Evolutionary conservation across 192 early-diverging fungal species (phyloP).

Genomic region (Chytriomyces hyalinus): DNA sequence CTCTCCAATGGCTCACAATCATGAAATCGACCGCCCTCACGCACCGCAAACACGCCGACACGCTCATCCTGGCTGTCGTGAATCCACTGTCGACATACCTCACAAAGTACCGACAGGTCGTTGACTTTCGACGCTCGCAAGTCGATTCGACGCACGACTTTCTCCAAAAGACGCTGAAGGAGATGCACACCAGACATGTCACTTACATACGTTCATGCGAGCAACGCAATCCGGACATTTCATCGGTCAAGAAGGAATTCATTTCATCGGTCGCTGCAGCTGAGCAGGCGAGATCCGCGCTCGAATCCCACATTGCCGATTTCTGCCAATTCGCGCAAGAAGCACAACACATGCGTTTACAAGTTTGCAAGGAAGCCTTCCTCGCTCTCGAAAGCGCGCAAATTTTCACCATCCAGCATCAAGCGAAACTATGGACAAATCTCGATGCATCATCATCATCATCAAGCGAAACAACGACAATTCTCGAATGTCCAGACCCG

Average conservation of each 20-base stretch:
- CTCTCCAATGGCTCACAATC: background rate
- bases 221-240: background rate
- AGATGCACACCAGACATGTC: background rate
- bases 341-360: slow-evolving; percentile 33
- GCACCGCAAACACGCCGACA: slow-evolving; percentile 44
- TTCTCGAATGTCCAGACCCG: slow-evolving; percentile 32
- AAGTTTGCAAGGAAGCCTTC: slow-evolving; percentile 36
- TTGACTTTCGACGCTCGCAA: slow-evolving; percentile 39
- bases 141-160: slow-evolving; percentile 24
- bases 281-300: slow-evolving; percentile 44
- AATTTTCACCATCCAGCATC: slow-evolving; percentile 19
- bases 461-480: background rate
- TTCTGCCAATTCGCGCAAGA: slow-evolving; percentile 45
- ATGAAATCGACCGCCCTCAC: background rate
- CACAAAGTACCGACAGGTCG: slow-evolving; percentile 32
- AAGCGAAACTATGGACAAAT: slow-evolving; percentile 14
- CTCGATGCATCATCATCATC: background rate
- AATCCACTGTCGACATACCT: slow-evolving; percentile 42
- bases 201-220: background rate
- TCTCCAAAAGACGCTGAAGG: background rate
- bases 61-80: slow-evolving; percentile 43
- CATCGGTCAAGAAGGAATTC: slow-evolving; percentile 25
- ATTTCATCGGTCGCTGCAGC: slow-evolving; percentile 29
- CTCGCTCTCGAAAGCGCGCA: slow-evolving; percentile 22
- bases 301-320: slow-evolving; percentile 50